Percentiles rank a stretch among this genome's conserved stretches.
Conservation (phyloP, 1,284 basidiomycete species). For the Porogramme epimiltina region DNA sequence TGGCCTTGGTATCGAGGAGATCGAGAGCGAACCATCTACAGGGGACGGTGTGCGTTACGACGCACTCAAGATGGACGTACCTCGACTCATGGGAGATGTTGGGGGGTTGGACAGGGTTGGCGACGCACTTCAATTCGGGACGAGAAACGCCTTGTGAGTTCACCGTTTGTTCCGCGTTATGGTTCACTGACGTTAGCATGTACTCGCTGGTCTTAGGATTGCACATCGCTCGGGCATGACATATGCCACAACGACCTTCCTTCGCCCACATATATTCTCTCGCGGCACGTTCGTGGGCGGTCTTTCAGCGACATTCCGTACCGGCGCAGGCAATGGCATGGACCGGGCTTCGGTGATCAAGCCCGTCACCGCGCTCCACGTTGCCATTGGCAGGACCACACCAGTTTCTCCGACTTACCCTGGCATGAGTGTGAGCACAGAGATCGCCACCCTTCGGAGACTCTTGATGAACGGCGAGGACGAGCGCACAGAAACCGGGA, state of each 20-base stretch:
- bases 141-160: constrained; percentile 69
- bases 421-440: constrained; percentile 47
- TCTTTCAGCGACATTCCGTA: constrained; percentile 51
- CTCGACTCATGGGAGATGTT: constrained; percentile 50
- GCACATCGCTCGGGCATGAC: constrained; percentile 66
- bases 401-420: constrained; percentile 32
- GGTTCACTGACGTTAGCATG: background rate
- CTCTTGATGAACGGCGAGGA: constrained; percentile 51
- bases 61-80: constrained; percentile 44
- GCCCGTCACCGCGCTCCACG: constrained; percentile 71
- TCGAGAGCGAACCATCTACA: constrained; percentile 64
- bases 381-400: constrained; percentile 53
- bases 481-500: constrained; percentile 35
- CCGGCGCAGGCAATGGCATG: constrained; percentile 63
- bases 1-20: constrained; percentile 60
- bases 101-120: constrained; percentile 62
- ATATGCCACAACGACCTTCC: constrained; percentile 62
- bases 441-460: constrained; percentile 53
- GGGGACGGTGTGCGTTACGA: constrained; percentile 65
- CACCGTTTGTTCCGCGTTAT: background rate
- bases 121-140: constrained; percentile 74
- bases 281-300: constrained; percentile 64
- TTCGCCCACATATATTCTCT: constrained; percentile 54
- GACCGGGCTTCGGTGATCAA: constrained; percentile 69
- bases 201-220: constrained; percentile 39